A percentile compares a stretch with the other conserved stretches of the same genome.
Conservation (phyloP, 1,284 basidiomycete genomes). For the Cryptococcus hybrid region DNA sequence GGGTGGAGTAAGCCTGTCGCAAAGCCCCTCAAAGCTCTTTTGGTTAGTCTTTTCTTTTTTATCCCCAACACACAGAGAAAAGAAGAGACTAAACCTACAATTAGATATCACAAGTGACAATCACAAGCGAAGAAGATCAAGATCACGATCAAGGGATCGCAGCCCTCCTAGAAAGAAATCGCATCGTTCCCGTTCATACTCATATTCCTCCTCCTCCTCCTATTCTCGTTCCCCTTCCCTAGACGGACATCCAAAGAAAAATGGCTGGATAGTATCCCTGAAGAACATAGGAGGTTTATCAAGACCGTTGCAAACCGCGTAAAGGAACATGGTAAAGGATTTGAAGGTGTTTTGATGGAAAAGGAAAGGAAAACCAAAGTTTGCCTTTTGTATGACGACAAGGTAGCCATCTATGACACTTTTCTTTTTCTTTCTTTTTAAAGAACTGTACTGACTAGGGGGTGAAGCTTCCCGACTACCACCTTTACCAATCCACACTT, state of each 20-base stretch:
- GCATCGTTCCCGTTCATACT: not conserved
- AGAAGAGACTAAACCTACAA: constrained; percentile 13
- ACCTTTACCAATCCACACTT: constrained; percentile 73
- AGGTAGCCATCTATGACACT: too few species aligned
- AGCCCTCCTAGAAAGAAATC: constrained; percentile 5
- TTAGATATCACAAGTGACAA: too few species aligned
- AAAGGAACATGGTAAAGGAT: constrained; percentile 71
- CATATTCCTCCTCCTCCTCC: constrained; percentile 16
- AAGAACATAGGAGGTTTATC: constrained; percentile 76
- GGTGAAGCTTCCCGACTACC: constrained; percentile 72
- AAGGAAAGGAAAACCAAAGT: constrained; percentile 63
- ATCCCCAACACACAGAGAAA: not conserved
- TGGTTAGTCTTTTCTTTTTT: constrained; percentile 54
- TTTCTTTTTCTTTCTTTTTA: not conserved
- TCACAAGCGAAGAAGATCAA: constrained; percentile 40
- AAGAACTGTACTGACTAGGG: not conserved
- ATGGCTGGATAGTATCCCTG: constrained; percentile 58
- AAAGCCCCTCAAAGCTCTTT: constrained; percentile 70
- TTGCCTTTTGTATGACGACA: constrained; percentile 54
- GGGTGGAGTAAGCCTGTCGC: constrained; percentile 99
- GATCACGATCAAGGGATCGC: constrained; percentile 30
- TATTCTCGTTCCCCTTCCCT: constrained; percentile 56
- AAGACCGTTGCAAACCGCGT: constrained; percentile 80
- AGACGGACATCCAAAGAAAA: constrained; percentile 20
- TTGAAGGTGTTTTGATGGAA: constrained; percentile 70